Base-by-base conservation (phyloP, 768 basidiomycete genomes). In the Daedaleopsis sinensis region DNA sequence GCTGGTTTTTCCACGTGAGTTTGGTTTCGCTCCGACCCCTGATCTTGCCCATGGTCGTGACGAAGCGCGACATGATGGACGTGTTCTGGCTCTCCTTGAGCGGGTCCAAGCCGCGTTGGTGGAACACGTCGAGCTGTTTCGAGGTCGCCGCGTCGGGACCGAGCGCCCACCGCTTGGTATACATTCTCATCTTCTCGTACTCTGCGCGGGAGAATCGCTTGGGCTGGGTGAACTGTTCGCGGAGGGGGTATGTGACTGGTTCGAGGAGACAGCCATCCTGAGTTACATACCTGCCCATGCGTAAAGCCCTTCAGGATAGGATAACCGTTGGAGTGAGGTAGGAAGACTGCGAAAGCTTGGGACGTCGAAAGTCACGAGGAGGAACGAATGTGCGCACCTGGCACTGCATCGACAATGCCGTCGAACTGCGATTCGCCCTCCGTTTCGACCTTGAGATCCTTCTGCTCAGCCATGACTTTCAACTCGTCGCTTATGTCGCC, bases 41-140 rank as follows among this genome's bases (percentile, higher is more conserved):
- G 65, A 96, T 91, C 79, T 90, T 93, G 55, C 91, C 89, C 87
- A 95, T 90, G 49, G 86, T 83, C 0, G 89, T 81, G 59, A 93
- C 74, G 72, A 81, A 90, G 24, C 76, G 53, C 48, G 80, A 76
- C 56, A 95, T 75, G 37, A 94, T 73, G 39, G 70, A 62, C 21
- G 85, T 76, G 73, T 94, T 89, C 63, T 78, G 76, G 55, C 84
- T 81, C 72, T 91, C 85, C 64, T 84, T 77, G 18, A 94, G 75
- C 0, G 94, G 94, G 73, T 94, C 87, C 64, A 95, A 78, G 59
- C 79, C 77, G 35, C 90, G 79, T 65, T 89, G 85, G 73, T 87
- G 76, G 75, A 96, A 91, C 24, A 85, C 72, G 72, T 97, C 95
- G 9, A 74, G 72, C 27, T 77, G 68, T 32, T 80, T 81, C 5